Evolutionary conservation across 306 rosid species (phyloP).

Genomic region (Argentina anserina): DNA sequence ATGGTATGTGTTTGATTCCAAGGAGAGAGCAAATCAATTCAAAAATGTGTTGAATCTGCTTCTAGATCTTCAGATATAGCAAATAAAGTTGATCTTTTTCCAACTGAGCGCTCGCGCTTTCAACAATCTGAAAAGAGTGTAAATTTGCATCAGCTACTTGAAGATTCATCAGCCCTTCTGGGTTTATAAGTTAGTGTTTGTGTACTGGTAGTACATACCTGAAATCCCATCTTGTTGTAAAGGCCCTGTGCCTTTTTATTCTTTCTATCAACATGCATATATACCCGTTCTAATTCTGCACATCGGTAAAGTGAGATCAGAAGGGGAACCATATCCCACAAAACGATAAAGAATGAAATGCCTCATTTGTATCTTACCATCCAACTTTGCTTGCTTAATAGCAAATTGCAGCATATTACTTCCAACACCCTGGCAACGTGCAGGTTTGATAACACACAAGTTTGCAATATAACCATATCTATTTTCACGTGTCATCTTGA

Average conservation of each 20-base stretch:
- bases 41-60: conserved; percentile 17
- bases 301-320: conserved; percentile 15
- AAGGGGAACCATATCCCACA: not conserved
- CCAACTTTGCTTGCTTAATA: conserved; percentile 52
- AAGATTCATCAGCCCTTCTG: not conserved
- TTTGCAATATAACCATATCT: conserved; percentile 83
- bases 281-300: conserved; percentile 61
- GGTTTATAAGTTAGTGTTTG: not conserved
- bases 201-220: conserved; percentile 49
- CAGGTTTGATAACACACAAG: conserved; percentile 67
- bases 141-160: conserved; percentile 26
- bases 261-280: conserved; percentile 72
- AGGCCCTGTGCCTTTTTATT: conserved; percentile 52
- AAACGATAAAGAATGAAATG: not conserved
- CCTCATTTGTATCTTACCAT: conserved; percentile 42
- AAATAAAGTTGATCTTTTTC: conserved; percentile 52
- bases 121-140: conserved; percentile 48
- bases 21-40: not conserved
- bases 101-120: conserved; percentile 49
- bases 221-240: conserved; percentile 73
- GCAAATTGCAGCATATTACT: conserved; percentile 83
- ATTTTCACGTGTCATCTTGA: conserved; percentile 43
- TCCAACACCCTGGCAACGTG: conserved; percentile 81
- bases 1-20: not conserved
- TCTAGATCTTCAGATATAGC: conserved; percentile 48